phyloP scores from a whole-genome alignment of 2,329 filamentous ascomycete genomes.

The Cytospora paraplurivora region DNA sequence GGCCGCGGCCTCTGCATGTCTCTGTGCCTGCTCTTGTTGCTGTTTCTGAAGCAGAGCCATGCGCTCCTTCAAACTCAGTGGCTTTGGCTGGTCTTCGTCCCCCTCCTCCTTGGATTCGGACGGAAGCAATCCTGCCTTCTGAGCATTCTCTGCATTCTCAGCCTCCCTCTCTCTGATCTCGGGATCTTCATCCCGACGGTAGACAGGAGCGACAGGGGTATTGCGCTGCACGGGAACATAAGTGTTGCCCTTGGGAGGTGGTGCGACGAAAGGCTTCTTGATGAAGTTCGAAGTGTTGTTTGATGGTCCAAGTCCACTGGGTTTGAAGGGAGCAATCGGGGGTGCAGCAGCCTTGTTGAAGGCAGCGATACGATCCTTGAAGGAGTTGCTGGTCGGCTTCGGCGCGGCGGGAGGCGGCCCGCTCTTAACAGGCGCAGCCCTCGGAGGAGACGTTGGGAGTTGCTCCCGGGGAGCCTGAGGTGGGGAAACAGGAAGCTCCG shows the following conservation, averaged over 20 bases:
- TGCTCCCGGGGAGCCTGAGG: slow-evolving; percentile 30
- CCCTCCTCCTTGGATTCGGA: slow-evolving; percentile 48
- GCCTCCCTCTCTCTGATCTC: slow-evolving; percentile 66
- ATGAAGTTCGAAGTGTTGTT: slow-evolving; percentile 71
- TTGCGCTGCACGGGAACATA: slow-evolving; percentile 80
- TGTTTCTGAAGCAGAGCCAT: slow-evolving; percentile 94
- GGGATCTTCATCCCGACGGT: slow-evolving; percentile 86
- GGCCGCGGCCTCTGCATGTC: slow-evolving; percentile 74
- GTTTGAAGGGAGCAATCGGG: slow-evolving; percentile 88
- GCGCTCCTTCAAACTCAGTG: slow-evolving; percentile 89
- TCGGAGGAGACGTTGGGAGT: slow-evolving; percentile 37
- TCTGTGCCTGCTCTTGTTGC: slow-evolving; percentile 83
- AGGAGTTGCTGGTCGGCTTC: slow-evolving; percentile 76
- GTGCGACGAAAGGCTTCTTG: slow-evolving; percentile 95
- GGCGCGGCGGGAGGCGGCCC: slow-evolving; percentile 69
- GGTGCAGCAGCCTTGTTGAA: slow-evolving; percentile 91
- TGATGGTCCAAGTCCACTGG: slow-evolving; percentile 56
- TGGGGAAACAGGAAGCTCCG: slow-evolving; percentile 40
- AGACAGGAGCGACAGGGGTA: slow-evolving; percentile 70
- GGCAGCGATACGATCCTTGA: slow-evolving; percentile 93
- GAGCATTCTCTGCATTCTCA: slow-evolving; percentile 67
- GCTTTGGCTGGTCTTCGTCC: slow-evolving; percentile 85
- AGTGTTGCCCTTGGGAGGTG: slow-evolving; percentile 88
- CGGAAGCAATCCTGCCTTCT: slow-evolving; percentile 64
- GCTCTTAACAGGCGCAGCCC: slow-evolving; percentile 43